A percentile compares a stretch with the other conserved stretches of the same genome.
Evolutionary conservation across 176 grass and related monocot genomes (phyloP).

Genomic region (Avena atlantica): DNA sequence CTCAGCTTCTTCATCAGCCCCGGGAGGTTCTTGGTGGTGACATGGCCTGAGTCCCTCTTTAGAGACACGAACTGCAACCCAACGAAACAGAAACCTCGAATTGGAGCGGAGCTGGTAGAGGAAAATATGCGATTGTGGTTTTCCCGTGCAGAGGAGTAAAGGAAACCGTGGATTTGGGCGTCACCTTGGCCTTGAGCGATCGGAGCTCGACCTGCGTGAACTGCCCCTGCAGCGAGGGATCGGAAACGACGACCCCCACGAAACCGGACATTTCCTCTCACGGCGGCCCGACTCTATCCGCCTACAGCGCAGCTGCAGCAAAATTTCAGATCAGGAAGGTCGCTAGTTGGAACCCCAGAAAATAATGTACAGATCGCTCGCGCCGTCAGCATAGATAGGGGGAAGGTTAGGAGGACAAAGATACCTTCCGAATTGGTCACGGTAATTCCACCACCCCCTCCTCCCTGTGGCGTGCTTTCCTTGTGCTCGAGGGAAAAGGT

Average conservation of each 20-base stretch:
- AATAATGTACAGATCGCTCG: not conserved
- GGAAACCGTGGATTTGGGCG: not conserved
- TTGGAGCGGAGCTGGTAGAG: not conserved
- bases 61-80: conserved; percentile 67
- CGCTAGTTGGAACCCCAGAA: not conserved
- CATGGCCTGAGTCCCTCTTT: conserved; percentile 71
- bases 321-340: conserved; percentile 46
- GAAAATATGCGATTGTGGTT: not conserved
- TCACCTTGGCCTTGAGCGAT: conserved; percentile 88
- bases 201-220: conserved; percentile 99
- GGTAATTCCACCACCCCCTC: not conserved
- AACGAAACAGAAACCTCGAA: conserved; percentile 34
- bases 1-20: conserved; percentile 83
- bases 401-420: not conserved
- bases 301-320: conserved; percentile 11
- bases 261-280: conserved; percentile 73
- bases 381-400: not conserved
- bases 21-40: conserved; percentile 76
- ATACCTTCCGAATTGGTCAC: conserved; percentile 50
- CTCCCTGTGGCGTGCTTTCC: conserved; percentile 37
- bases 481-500: conserved; percentile 49
- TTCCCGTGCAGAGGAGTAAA: not conserved
- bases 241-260: conserved; percentile 89
- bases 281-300: not conserved
- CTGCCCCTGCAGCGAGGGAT: conserved; percentile 93